A percentile compares a stretch with the other conserved stretches of the same genome.
These are phyloP conservation scores for Rhodotorula sp. DNA, from an alignment of 1,284 basidiomycete genomes.

Conservation along the genomic window DNA sequence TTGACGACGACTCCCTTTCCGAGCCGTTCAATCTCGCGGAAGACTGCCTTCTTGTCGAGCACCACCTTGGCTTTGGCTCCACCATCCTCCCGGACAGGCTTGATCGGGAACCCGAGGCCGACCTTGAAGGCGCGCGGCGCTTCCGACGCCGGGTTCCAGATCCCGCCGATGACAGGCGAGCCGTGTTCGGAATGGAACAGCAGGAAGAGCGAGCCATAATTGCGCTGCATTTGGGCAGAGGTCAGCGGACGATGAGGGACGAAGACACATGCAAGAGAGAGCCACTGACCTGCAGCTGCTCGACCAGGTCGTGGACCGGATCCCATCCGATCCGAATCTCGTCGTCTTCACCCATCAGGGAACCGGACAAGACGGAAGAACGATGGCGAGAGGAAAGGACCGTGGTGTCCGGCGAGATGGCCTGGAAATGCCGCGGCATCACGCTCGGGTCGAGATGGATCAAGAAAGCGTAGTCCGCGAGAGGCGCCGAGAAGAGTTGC, in stretches of 20 bases:
- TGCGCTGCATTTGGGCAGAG: conserved; percentile 41
- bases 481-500: conserved; percentile 80
- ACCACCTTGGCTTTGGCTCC: conserved; percentile 61
- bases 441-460: conserved; percentile 67
- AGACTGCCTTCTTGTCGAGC: conserved; percentile 68
- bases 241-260: background rate
- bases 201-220: conserved; percentile 72
- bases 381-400: conserved; percentile 54
- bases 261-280: background rate
- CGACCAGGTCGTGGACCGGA: conserved; percentile 67
- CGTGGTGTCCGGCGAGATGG: conserved; percentile 49
- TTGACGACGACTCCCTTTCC: conserved; percentile 65
- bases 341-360: conserved; percentile 44
- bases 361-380: conserved; percentile 46
- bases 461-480: conserved; percentile 80
- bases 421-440: conserved; percentile 67
- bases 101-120: conserved; percentile 72
- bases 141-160: conserved; percentile 73
- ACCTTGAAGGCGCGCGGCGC: conserved; percentile 69
- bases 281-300: conserved; percentile 65
- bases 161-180: conserved; percentile 72
- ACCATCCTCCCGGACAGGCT: conserved; percentile 51
- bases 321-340: conserved; percentile 70
- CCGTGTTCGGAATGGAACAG: conserved; percentile 85
- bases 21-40: conserved; percentile 76